Evolutionary conservation across 2,329 filamentous ascomycete genomes (phyloP).

Genomic region (Fusarium pilosicola): DNA sequence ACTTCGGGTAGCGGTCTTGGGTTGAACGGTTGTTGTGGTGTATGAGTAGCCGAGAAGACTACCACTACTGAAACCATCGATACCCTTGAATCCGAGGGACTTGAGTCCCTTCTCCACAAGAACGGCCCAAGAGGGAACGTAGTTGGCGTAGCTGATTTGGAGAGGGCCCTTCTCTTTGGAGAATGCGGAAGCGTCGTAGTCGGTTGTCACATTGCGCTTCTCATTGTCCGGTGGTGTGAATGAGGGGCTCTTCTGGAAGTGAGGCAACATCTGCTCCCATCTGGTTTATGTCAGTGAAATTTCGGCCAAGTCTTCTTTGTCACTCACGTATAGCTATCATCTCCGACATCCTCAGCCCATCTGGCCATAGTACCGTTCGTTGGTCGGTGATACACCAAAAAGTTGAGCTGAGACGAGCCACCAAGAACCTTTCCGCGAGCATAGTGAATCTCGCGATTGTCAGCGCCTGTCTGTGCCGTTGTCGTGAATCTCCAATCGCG

Average conservation of each 20-base stretch:
- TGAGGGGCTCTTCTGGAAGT: conserved; percentile 42
- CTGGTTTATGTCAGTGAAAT: neutral
- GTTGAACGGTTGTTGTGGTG: conserved; percentile 32
- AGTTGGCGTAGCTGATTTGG: conserved; percentile 44
- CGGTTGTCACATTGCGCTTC: conserved; percentile 39
- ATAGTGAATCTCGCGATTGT: conserved; percentile 48
- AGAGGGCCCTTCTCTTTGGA: conserved; percentile 35
- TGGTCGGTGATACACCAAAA: conserved; percentile 49
- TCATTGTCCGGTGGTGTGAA: conserved; percentile 41
- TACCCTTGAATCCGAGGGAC: conserved; percentile 41
- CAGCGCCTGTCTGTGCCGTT: conserved; percentile 35
- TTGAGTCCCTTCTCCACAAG: conserved; percentile 41
- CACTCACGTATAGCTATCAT: conserved; percentile 42
- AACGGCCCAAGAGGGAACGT: conserved; percentile 34
- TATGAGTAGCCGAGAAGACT: conserved; percentile 41
- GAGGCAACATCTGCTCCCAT: conserved; percentile 42
- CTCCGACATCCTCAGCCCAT: conserved; percentile 45
- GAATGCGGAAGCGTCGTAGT: conserved; percentile 45
- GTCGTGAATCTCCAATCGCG: conserved; percentile 47
- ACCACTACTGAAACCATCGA: conserved; percentile 36
- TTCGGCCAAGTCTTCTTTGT: accelerated
- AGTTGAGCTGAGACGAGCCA: conserved; percentile 52
- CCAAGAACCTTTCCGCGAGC: conserved; percentile 52
- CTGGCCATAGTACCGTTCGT: conserved; percentile 45
- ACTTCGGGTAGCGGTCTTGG: conserved; percentile 38